Evolutionary conservation across 2,329 filamentous ascomycete genomes (phyloP).

Genomic region (Ambrosiella cleistominuta): DNA sequence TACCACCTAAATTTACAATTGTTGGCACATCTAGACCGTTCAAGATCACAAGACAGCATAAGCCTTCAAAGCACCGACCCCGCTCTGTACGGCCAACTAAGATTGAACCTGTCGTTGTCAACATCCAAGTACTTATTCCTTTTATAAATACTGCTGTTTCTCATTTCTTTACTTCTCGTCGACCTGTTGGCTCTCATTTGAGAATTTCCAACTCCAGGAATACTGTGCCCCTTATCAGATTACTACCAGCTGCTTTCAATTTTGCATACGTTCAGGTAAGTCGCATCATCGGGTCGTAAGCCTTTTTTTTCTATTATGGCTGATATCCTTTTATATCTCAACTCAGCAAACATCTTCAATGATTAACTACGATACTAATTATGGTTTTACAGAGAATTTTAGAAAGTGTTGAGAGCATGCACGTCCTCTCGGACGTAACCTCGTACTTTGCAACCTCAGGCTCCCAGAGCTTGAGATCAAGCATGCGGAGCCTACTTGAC

Average conservation of each 20-base stretch:
- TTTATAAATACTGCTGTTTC: conserved; percentile 2
- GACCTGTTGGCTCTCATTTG: neutral
- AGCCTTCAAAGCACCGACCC: neutral
- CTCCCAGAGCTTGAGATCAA: conserved; percentile 8
- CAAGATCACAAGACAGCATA: neutral
- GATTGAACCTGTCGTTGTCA: neutral
- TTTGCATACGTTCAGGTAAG: conserved; percentile 7
- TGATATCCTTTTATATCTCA: too few relatives aligned
- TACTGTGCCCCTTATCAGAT: conserved; percentile 6
- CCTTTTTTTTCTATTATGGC: neutral
- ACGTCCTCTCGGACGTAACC: conserved; percentile 11
- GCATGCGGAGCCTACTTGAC: conserved; percentile 5
- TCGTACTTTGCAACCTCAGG: conserved; percentile 11
- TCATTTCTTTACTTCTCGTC: conserved; percentile 4
- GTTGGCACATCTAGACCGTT: neutral
- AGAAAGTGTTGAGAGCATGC: conserved; percentile 7
- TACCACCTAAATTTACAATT: neutral
- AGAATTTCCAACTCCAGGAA: conserved; percentile 14
- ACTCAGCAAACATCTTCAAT: neutral
- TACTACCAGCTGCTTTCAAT: conserved; percentile 12
- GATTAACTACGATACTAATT: neutral
- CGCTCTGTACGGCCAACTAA: neutral
- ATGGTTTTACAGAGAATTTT: conserved; percentile 4
- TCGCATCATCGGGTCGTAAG: neutral
- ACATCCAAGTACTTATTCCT: neutral